Evolutionary conservation across 805 yeast genomes (phyloP).

Genomic region (Hanseniaspora clermontiae): DNA sequence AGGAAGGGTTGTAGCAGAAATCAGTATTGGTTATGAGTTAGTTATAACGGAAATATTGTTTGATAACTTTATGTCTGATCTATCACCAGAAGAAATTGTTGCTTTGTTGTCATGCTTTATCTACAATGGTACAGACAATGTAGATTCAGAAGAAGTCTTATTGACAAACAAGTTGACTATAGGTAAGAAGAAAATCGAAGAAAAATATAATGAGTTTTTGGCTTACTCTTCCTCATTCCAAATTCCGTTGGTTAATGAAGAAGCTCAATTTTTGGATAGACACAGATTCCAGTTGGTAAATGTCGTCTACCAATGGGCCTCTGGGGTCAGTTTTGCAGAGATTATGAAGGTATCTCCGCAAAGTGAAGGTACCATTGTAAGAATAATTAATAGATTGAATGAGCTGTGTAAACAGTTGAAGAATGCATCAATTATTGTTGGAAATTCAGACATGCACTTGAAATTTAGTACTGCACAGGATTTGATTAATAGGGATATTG

Average conservation of each 20-base stretch:
- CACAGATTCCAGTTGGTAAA: constrained; percentile 83
- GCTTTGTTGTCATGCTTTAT: constrained; percentile 86
- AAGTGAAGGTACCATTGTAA: constrained; percentile 91
- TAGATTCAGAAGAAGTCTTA: constrained; percentile 46
- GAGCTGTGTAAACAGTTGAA: constrained; percentile 91
- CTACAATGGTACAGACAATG: constrained; percentile 64
- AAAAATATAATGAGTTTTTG: constrained; percentile 52
- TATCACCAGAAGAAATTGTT: constrained; percentile 93
- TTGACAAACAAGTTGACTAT: constrained; percentile 70
- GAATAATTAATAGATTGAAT: constrained; percentile 87
- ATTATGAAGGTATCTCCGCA: constrained; percentile 81
- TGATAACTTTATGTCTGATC: constrained; percentile 84
- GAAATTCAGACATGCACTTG: constrained; percentile 77
- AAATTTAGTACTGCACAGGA: constrained; percentile 91
- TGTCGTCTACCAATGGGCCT: constrained; percentile 96
- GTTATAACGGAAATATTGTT: constrained; percentile 77
- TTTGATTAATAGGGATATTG: constrained; percentile 88
- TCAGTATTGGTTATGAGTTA: constrained; percentile 82
- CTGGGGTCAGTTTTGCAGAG: constrained; percentile 82
- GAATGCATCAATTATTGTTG: constrained; percentile 86
- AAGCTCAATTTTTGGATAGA: constrained; percentile 67
- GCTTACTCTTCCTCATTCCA: constrained; percentile 52
- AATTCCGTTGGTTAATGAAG: constrained; percentile 70
- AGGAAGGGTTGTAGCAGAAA: constrained; percentile 90
- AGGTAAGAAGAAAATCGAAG: constrained; percentile 55